Evolutionary conservation across 352 stramenopile genomes (phyloP), one percentile per base, ranked within the genome.

Genomic region (Ophiocytium majus): DNA sequence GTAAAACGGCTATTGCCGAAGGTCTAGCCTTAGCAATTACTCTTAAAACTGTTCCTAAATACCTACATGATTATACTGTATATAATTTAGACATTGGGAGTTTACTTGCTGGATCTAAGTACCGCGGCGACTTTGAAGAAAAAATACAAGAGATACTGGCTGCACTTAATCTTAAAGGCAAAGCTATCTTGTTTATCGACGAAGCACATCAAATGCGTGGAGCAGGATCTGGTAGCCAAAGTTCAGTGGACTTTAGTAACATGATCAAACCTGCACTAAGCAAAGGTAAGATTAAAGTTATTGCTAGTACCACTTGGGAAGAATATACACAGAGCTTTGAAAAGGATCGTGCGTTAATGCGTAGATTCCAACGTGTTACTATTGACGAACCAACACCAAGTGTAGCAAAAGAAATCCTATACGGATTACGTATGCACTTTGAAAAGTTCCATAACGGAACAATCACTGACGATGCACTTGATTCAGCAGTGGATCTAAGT

Each of bases 161-260:
- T 81, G 92, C 94, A 75, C 91, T 94, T 36, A 91, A 94, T 32
- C 89, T 90, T 23, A 91, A 86, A 35, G 83, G 92, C 36, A 86
- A 93, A 85, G 97, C 98, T 85, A 97, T 99, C 76, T 87, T 99
- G 50, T 99, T 99, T 86, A 97, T 99, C 76, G 97, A 99, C 71
- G 97, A 99, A 85, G 95, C 98, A 89, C 95, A 99, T 90, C 35
- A 31, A 35, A 10, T 98, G 57, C 93, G 99, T 34, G 89, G 99
- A 9, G 97, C 96, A 23, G 96, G 96, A n/a, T 97, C 96, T 9
- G 92, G 94, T 64, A 94, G 90, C 0, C 93, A 93, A 9, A 94
- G 94, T 63, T 91, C 94, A 0, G 98, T 98, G 94, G 96, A 98
- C 83, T 97, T 97, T 43, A 95, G 95, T 10, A 99, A 99, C 86